Evolutionary conservation across 2,329 filamentous ascomycete species (phyloP), one percentile per base, ranked within the genome.

Genomic region (Cladosporium sp.): DNA sequence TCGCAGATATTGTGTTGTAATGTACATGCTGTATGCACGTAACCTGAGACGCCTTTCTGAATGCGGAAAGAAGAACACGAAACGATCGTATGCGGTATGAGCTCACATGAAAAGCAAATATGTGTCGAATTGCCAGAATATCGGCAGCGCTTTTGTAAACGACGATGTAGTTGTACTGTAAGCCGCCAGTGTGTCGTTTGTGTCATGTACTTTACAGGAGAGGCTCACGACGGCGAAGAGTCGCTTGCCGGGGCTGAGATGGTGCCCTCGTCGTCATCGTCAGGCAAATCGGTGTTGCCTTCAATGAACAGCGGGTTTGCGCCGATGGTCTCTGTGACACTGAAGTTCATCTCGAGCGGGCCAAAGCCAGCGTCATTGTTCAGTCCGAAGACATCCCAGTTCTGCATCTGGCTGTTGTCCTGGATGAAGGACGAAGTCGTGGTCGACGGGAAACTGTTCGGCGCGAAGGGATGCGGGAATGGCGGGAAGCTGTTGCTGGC

Each of bases 251-350:
- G 63, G 8, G 56, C 63, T 1, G 63, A 65, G 46, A 65, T 51
- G 16, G 63, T 65, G 23, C 54, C 56, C 28, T 64, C 63, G 16
- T 65, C 63, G 5, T 65, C 63, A 14, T 65, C 64, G 14, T 51
- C 34, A 13, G 64, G 58, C 25, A 61, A 13, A 8, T 39, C 43
- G 25, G 51, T 39, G 3, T 56, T 32, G 23, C 48, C 39, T 13
- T 53, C 64, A 18, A 61, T 61, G 58, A 65, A 65, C 13, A 67
- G 65, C n/a, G 61, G 61, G 28, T 64, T 64, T 7, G 57, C 56
- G 13, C 32, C 60, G 34, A 34, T 39, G 3, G 54, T 64, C 54
- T 61, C 46, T 16, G 26, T 61, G 32, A 32, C 30, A 8, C 32
- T 54, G 64, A 58, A 51, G 18, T 34, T 39, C 23, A 48, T 61